A percentile compares a stretch with the other conserved stretches of the same genome.
These are phyloP conservation scores for Metroxylon sagu DNA, from an alignment of 176 grass and related monocot species.

Conservation along the genomic window DNA sequence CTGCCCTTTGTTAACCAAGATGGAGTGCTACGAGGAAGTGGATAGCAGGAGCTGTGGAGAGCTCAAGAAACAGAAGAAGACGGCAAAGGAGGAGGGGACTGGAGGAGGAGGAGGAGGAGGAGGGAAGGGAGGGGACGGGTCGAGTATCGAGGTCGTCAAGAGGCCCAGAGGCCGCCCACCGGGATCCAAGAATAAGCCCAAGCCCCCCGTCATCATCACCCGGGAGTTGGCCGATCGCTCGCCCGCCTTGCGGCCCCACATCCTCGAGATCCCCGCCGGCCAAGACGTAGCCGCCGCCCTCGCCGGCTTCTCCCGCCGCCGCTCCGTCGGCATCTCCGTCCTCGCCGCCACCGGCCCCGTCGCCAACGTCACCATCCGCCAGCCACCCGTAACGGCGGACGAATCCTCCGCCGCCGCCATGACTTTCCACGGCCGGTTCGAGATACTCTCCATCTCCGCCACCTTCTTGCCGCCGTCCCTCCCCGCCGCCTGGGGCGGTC, in stretches of 20 bases:
- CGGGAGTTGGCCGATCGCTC: slow-evolving; percentile 45
- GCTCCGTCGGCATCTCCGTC: slow-evolving; percentile 71
- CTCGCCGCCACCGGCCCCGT: slow-evolving; percentile 56
- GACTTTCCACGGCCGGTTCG: slow-evolving; percentile 64
- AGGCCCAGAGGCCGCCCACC: slow-evolving; percentile 61
- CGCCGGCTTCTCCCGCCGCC: slow-evolving; percentile 36
- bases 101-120: slow-evolving; percentile 13
- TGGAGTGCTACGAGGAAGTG: slow-evolving; percentile 63
- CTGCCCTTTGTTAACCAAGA: background rate
- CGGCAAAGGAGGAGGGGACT: too few species aligned
- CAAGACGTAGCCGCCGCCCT: slow-evolving; percentile 68
- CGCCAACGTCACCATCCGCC: slow-evolving; percentile 58
- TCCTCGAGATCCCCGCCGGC: slow-evolving; percentile 78
- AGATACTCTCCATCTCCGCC: slow-evolving; percentile 85
- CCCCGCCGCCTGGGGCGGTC: slow-evolving; percentile 17
- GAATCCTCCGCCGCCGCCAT: slow-evolving; percentile 2
- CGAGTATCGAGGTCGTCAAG: slow-evolving; percentile 63
- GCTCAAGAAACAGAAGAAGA: slow-evolving; percentile 30
- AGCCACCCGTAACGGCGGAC: slow-evolving; percentile 11
- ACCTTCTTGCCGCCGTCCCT: slow-evolving; percentile 57
- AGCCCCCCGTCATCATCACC: slow-evolving; percentile 82
- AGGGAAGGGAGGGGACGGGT: slow-evolving; percentile 35
- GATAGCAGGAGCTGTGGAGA: slow-evolving; percentile 49
- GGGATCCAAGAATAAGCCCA: slow-evolving; percentile 93
- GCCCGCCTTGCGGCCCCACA: slow-evolving; percentile 72